Evolutionary conservation across 2,329 filamentous ascomycete genomes (phyloP).

Genomic region (Fusarium domesticum): DNA sequence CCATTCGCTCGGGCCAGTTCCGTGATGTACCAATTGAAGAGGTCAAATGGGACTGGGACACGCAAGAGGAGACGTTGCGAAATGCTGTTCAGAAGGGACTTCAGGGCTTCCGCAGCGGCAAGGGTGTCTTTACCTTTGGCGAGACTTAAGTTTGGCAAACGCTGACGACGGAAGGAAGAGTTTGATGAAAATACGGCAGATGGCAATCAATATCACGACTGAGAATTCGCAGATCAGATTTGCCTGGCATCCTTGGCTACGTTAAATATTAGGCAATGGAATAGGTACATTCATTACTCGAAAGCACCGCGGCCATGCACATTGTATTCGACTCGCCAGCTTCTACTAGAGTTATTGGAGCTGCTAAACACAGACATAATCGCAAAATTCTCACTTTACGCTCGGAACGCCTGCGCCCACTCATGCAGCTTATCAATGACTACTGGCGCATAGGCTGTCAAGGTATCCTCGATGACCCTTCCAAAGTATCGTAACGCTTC

Average conservation of each 20-base stretch:
- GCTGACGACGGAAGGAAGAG: background rate
- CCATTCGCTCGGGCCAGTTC: constrained; percentile 75
- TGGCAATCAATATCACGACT: too few species aligned
- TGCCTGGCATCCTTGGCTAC: too few species aligned
- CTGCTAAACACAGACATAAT: background rate
- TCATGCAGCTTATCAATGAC: constrained; percentile 95
- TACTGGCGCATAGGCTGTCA: constrained; percentile 85
- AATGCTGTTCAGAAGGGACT: constrained; percentile 79
- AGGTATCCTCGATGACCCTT: constrained; percentile 83
- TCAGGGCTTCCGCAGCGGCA: constrained; percentile 79
- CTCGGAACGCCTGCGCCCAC: constrained; percentile 85
- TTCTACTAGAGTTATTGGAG: background rate
- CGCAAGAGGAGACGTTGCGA: constrained; percentile 64
- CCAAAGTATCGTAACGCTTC: constrained; percentile 88
- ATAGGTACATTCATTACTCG: too few species aligned
- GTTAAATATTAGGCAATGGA: too few species aligned
- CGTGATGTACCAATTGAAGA: constrained; percentile 79
- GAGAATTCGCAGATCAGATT: too few species aligned
- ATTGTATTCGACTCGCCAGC: too few species aligned
- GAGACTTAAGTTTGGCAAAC: constrained; percentile 40
- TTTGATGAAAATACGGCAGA: background rate
- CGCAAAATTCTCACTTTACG: constrained; percentile 39
- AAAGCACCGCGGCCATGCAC: too few species aligned
- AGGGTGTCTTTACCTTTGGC: constrained; percentile 82
- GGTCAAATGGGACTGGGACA: constrained; percentile 80